Evolutionary conservation across 2,329 filamentous ascomycete species (phyloP).

Genomic region (Fusarium lyarnte): DNA sequence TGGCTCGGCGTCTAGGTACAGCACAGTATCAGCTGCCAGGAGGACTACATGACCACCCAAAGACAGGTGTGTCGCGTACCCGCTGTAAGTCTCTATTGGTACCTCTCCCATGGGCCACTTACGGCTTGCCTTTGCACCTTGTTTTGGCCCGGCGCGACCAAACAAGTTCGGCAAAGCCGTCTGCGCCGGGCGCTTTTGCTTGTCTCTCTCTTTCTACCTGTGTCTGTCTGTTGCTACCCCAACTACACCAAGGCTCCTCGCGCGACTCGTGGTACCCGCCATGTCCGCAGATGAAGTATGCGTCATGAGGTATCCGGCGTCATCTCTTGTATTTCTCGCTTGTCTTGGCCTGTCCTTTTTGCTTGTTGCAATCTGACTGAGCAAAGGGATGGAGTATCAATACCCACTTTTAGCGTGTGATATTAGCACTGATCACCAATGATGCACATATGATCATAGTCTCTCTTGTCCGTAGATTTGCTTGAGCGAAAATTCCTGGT

Average conservation of each 20-base stretch:
- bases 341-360: constrained; percentile 8
- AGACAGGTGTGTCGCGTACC: constrained; percentile 50
- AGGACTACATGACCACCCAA: constrained; percentile 48
- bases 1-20: constrained; percentile 44
- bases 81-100: constrained; percentile 49
- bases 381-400: not conserved
- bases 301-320: constrained; percentile 35
- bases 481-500: constrained; percentile 25
- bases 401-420: not conserved
- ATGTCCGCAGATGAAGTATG: constrained; percentile 41
- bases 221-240: constrained; percentile 21
- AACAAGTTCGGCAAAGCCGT: constrained; percentile 41
- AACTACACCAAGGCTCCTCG: constrained; percentile 24
- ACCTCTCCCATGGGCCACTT: constrained; percentile 44
- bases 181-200: constrained; percentile 32
- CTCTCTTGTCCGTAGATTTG: constrained; percentile 7
- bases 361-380: constrained; percentile 11
- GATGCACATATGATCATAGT: constrained; percentile 34
- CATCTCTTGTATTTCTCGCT: constrained; percentile 12
- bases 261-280: constrained; percentile 41
- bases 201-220: constrained; percentile 24
- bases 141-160: constrained; percentile 42
- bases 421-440: constrained; percentile 19
- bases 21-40: constrained; percentile 50
- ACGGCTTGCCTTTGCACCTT: constrained; percentile 39